Conservation (phyloP, 768 basidiomycete species). For the Collybia mongolica region DNA sequence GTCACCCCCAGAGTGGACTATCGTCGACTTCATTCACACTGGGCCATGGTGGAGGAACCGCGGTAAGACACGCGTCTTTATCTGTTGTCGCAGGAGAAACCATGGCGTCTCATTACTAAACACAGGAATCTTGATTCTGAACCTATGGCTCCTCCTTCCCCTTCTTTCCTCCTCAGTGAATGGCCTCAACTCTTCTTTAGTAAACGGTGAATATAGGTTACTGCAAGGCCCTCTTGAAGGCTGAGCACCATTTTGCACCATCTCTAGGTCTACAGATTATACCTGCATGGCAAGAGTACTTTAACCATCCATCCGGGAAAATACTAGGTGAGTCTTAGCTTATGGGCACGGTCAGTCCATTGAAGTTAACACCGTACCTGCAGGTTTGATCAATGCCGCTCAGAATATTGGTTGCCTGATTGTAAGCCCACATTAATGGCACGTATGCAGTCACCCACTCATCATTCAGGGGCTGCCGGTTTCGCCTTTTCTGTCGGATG, state of each 20-base stretch:
- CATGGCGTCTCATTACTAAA: not conserved
- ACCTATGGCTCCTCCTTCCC: constrained; percentile 58
- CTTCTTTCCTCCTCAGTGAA: constrained; percentile 66
- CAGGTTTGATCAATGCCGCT: constrained; percentile 65
- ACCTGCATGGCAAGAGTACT: constrained; percentile 60
- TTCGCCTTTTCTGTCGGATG: constrained; percentile 59
- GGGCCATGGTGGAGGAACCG: constrained; percentile 63
- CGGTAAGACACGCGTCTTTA: constrained; percentile 32
- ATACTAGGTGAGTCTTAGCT: constrained; percentile 37
- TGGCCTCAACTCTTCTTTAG: constrained; percentile 67
- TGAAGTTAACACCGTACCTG: not conserved
- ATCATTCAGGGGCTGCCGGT: constrained; percentile 54
- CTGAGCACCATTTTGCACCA: constrained; percentile 14
- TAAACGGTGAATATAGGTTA: constrained; percentile 40
- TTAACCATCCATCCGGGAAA: constrained; percentile 49
- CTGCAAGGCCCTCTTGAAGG: not conserved
- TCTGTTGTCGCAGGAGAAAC: not conserved
- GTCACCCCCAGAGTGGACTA: constrained; percentile 46
- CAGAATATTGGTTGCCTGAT: constrained; percentile 57
- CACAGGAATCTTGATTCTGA: constrained; percentile 56
- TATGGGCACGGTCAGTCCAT: not conserved
- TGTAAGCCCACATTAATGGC: constrained; percentile 26
- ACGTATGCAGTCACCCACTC: not conserved
- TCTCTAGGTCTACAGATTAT: constrained; percentile 62
- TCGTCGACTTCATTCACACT: constrained; percentile 58